Evolutionary conservation across 495 filamentous ascomycete species (phyloP).

Genomic region (Aspergillus hancockii): DNA sequence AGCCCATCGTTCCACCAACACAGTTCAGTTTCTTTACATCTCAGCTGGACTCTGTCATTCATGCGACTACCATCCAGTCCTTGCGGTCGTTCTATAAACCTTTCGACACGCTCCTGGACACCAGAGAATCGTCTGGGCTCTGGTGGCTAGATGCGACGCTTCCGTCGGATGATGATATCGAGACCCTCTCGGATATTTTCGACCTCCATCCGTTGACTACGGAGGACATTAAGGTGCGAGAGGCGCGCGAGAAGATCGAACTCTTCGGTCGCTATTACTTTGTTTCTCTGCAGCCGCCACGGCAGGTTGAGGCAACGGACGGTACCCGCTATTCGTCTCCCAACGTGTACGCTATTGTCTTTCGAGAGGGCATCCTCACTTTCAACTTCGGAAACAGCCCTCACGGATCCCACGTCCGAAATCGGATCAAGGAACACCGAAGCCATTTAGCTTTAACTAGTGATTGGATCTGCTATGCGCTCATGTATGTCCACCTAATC

Average conservation of each 20-base stretch:
- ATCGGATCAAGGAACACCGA: constrained; percentile 79
- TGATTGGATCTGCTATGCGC: constrained; percentile 96
- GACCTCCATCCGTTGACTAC: constrained; percentile 85
- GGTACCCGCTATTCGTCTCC: constrained; percentile 73
- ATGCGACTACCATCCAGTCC: constrained; percentile 73
- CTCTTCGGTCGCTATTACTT: constrained; percentile 92
- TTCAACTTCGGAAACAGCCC: constrained; percentile 78
- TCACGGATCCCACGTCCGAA: constrained; percentile 78
- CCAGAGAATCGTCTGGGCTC: constrained; percentile 62
- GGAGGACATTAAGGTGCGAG: constrained; percentile 89
- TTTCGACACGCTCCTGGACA: constrained; percentile 74
- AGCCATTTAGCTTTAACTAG: constrained; percentile 83
- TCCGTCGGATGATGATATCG: constrained; percentile 80
- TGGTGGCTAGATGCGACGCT: constrained; percentile 92
- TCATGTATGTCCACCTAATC: constrained; percentile 64
- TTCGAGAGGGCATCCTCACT: constrained; percentile 83
- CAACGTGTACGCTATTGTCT: constrained; percentile 89
- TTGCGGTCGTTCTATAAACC: constrained; percentile 75
- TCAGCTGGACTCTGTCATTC: constrained; percentile 75
- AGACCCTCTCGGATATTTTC: constrained; percentile 77
- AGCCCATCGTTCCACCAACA: constrained; percentile 35
- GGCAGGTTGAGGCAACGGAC: constrained; percentile 61
- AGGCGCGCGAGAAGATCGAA: constrained; percentile 92
- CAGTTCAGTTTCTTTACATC: constrained; percentile 89
- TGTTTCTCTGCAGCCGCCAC: constrained; percentile 84